Evolutionary conservation across 2,329 filamentous ascomycete genomes (phyloP), one percentile per base, ranked within the genome.

Genomic region (Fusarium acutatum): DNA sequence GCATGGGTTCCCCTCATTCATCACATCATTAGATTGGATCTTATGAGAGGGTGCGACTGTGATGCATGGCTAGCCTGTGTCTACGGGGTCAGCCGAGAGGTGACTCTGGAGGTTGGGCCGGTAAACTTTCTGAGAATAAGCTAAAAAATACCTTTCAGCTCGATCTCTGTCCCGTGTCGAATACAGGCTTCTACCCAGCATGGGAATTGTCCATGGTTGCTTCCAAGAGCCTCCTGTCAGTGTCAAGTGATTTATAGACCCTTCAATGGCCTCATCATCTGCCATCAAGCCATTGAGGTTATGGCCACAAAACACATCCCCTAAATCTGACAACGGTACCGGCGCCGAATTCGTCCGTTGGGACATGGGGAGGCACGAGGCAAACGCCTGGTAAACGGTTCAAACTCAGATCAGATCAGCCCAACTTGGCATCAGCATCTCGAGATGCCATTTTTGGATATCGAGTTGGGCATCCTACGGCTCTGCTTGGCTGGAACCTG

Each of bases 401-500:
- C 35, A 71, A 68, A 71, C 62, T 71, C 52, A 71, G 67, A 71
- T 71, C 40, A 37, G 53, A 65, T 70, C 59, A 69, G 57, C 41
- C 64, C 32, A 41, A 32, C 26, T 50, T 64, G 41, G 43, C 46
- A 58, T 40, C 43, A 43, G 49, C 59, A 69, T 70, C 52, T 46
- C 28, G 50, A 62, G 38, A 71, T 71, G n/a, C 61, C 67, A 71
- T 67, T 52, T 67, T 71, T 71, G 67, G 53, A 54, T 28, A 41
- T 70, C 35, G 38, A 26, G 34, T 43, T 56, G 22, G 52, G 43
- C 50, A 64, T 53, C 50, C 50, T 30, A 53, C 34, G 58, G 52
- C 50, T 69, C 52, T 64, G 50, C 61, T 58, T 67, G 67, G 68
- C 35, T 61, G 49, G 40, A 32, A 38, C 41, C 44, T 46, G 41